These are phyloP conservation scores for Castanea crenata DNA, from an alignment of 306 rosid genomes.

Conservation along the genomic window DNA sequence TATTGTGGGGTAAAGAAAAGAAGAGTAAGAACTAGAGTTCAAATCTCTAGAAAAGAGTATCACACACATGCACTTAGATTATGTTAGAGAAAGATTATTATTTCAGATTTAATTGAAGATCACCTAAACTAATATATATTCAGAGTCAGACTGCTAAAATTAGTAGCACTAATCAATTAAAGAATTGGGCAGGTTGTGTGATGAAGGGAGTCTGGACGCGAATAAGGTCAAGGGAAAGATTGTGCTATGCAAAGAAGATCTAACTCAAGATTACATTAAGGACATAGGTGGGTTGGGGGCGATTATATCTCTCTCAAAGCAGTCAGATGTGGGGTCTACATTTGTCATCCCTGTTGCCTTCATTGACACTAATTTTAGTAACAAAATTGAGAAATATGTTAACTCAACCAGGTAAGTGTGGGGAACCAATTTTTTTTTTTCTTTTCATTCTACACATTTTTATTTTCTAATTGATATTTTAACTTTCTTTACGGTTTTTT, in stretches of 20 bases:
- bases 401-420: constrained; percentile 61
- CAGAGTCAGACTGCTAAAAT: neutral
- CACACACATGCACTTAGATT: no score
- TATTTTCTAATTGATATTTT: no score
- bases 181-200: no score
- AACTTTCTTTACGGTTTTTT: no score
- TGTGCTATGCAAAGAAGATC: constrained; percentile 51
- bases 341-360: constrained; percentile 43
- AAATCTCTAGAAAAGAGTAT: no score
- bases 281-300: constrained; percentile 53
- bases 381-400: constrained; percentile 44
- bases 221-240: constrained; percentile 61
- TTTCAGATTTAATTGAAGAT: neutral
- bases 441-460: no score
- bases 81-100: no score
- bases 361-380: constrained; percentile 35
- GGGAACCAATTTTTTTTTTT: no score
- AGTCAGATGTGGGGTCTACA: constrained; percentile 27
- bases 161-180: no score
- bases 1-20: no score
- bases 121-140: neutral
- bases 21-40: no score
- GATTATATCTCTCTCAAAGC: constrained; percentile 29
- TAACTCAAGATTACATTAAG: constrained; percentile 42
- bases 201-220: no score